Evolutionary conservation across 495 filamentous ascomycete species (phyloP).

Genomic region (Chaetomium tenue): DNA sequence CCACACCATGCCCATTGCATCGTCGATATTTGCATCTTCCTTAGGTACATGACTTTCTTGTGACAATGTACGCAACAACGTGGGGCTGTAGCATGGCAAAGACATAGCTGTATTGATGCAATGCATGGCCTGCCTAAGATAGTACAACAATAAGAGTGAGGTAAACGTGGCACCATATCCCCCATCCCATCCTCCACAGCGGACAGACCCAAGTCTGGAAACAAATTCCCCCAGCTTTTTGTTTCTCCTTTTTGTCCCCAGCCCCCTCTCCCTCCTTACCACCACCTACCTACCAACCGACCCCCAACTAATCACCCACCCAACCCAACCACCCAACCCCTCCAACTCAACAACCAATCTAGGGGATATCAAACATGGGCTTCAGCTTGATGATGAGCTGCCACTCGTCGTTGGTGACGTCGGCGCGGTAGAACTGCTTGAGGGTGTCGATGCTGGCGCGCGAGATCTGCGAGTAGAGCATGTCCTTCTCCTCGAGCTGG

Average conservation of each 20-base stretch:
- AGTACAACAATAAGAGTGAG: constrained; percentile 4
- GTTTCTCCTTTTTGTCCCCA: background rate
- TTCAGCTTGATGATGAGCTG: constrained; percentile 87
- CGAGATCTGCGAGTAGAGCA: constrained; percentile 81
- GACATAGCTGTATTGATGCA: no score
- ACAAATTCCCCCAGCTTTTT: background rate
- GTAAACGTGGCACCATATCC: background rate
- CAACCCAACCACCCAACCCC: background rate
- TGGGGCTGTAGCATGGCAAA: no score
- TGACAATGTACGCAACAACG: no score
- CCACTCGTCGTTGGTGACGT: constrained; percentile 95
- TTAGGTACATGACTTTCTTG: no score
- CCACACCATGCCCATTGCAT: background rate
- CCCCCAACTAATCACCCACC: background rate
- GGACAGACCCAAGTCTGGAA: background rate
- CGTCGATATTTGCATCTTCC: no score
- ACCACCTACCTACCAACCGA: background rate
- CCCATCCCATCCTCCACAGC: background rate
- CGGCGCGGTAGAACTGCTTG: constrained; percentile 91
- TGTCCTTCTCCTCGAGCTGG: constrained; percentile 91
- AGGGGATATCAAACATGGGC: constrained; percentile 79
- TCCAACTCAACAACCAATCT: background rate
- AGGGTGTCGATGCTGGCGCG: constrained; percentile 87
- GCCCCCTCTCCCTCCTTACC: background rate
- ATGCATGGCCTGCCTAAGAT: constrained; percentile 3